Conservation (phyloP, 2,329 filamentous ascomycete species). For the Neoascochyta sp. region DNA sequence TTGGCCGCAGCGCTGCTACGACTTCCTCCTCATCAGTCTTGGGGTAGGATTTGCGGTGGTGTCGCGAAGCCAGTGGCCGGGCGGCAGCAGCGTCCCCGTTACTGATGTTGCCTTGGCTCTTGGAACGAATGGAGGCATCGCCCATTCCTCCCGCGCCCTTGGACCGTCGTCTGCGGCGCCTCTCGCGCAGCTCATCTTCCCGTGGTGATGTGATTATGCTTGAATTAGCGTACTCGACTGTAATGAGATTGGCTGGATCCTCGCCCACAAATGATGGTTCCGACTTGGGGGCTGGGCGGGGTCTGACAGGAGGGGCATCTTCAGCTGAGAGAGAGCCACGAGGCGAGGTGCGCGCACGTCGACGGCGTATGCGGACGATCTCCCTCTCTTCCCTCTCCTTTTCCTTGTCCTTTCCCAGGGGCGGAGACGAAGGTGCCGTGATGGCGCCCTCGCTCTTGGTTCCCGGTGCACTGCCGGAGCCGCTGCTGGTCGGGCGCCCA, state of each 20-base stretch:
- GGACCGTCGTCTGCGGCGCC: conserved; percentile 26
- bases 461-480: conserved; percentile 27
- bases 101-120: no score
- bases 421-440: conserved; percentile 17
- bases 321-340: conserved; percentile 32
- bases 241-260: conserved; percentile 21
- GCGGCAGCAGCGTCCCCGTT: no score
- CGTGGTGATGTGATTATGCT: conserved; percentile 8
- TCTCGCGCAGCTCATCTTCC: conserved; percentile 27
- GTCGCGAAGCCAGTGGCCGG: no score
- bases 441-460: conserved; percentile 19
- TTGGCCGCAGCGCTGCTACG: conserved; percentile 11
- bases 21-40: conserved; percentile 19
- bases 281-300: conserved; percentile 18
- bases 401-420: conserved; percentile 15
- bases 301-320: conserved; percentile 20
- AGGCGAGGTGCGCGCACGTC: conserved; percentile 29
- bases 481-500: conserved; percentile 31
- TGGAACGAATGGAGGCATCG: conserved; percentile 22
- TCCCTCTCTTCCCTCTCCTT: conserved; percentile 17
- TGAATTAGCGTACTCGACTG: conserved; percentile 29
- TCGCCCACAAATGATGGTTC: conserved; percentile 21
- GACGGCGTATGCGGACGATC: conserved; percentile 26
- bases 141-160: conserved; percentile 23
- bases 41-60: conserved; percentile 25